Base-by-base conservation (phyloP, 441 rosid species). In the Adansonia madagascariensis region DNA sequence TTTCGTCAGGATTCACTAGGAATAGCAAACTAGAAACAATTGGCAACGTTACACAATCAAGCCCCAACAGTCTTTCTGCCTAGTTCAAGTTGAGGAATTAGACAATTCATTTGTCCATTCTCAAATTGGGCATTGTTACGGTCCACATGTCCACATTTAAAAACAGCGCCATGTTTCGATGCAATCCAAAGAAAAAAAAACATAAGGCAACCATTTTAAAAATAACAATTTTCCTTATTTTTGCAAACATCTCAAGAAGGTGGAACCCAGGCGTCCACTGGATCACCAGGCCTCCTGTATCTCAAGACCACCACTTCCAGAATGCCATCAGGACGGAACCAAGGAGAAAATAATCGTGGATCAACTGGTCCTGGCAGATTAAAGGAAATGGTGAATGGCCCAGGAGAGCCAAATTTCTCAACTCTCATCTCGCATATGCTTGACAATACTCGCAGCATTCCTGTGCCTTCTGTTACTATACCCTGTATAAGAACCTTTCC, bases 311-410 rank as follows among this genome's bases (percentile, higher is more conserved):
- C 81, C 44, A 74, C 98, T 87, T 95, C 98, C 60, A 95, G 80
- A 75, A 95, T 78, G 47, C 98, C 98, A 75, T 86, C 94, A n/a
- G 75, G 78, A 43, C 91, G 85, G 78, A 87, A 81, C 20, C 7
- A 77, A 6, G 94, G 86, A 31, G 78, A 47, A 79, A 86, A 81
- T 39, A 95, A 81, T 49, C 97, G 88, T 46, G 98, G 90, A 78
- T 95, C 98, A 31, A 92, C 96, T n/a, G 90, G 92, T 75, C 98
- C 97, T 0, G 98, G 98, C 44, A 95, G 86, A 66, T 84, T 86
- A 74, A 95, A 91, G 0, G 91, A 80, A 71, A 95, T 49, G 0
- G 87, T 80, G 82, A 95, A 93, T 0, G 93, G 91, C 52, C 98
- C 98, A 0, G 91, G 84, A 0, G 91, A 88, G 75, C 80, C 77